A percentile compares a stretch with the other conserved stretches of the same genome.
These are phyloP conservation scores for Mychonastes homosphaera DNA, from an alignment of 139 green algal species.

Conservation along the genomic window DNA sequence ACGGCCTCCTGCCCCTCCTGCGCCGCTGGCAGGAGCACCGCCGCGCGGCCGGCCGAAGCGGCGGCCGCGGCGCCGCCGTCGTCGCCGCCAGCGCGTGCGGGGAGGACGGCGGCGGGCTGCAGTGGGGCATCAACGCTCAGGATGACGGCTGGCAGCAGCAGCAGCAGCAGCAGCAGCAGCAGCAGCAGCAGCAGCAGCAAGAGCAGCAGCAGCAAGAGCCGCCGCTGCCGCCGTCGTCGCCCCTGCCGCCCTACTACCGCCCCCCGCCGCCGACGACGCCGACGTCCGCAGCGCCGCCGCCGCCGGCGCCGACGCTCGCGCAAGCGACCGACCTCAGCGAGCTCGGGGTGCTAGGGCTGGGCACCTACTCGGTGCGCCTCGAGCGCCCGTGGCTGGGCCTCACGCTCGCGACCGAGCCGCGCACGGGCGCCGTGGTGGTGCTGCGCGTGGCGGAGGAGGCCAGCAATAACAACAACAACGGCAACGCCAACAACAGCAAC, in stretches of 20 bases:
- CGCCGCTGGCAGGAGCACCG: neutral
- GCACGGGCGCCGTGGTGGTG: too few relatives aligned
- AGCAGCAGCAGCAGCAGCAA: constrained; percentile 7
- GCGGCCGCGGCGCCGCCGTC: neutral
- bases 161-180: neutral
- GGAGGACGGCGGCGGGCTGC: neutral
- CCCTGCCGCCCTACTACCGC: neutral
- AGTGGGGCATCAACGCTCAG: neutral
- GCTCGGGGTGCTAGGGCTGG: too few relatives aligned
- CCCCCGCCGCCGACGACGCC: neutral
- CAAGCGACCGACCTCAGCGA: neutral
- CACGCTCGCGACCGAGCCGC: too few relatives aligned
- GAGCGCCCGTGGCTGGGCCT: too few relatives aligned
- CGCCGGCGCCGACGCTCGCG: neutral
- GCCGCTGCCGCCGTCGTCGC: too few relatives aligned
- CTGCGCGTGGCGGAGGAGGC: too few relatives aligned
- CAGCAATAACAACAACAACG: too few relatives aligned
- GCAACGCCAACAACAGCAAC: too few relatives aligned
- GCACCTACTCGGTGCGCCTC: too few relatives aligned
- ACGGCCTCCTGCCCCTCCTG: neutral
- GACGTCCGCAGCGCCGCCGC: constrained; percentile 5
- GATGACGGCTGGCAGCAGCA: neutral
- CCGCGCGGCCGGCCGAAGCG: neutral
- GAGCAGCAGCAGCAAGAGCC: constrained; percentile 8
- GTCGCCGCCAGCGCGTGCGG: neutral